phyloP scores from a whole-genome alignment of 495 filamentous ascomycete species.

The Haplographium delicatum region DNA sequence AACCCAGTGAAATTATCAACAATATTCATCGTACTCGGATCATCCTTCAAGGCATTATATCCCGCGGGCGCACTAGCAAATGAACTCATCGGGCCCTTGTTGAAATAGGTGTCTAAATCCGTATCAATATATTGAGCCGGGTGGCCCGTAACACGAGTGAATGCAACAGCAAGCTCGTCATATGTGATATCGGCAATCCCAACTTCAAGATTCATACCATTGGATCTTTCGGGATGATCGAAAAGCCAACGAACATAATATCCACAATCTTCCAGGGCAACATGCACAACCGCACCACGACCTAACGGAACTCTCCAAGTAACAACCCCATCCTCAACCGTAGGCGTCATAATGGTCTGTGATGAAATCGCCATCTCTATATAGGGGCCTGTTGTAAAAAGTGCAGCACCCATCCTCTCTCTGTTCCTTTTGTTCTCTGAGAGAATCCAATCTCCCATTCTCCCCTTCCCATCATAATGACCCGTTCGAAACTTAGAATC shows the following conservation, averaged over 20 bases:
- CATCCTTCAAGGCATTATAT: slow-evolving; percentile 35
- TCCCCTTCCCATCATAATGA: slow-evolving; percentile 52
- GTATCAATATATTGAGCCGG: slow-evolving; percentile 38
- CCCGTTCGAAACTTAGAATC: slow-evolving; percentile 41
- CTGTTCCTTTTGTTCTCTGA: slow-evolving; percentile 32
- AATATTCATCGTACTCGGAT: slow-evolving; percentile 40
- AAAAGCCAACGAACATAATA: slow-evolving; percentile 53
- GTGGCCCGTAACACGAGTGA: slow-evolving; percentile 47
- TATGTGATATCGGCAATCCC: slow-evolving; percentile 43
- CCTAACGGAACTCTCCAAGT: slow-evolving; percentile 41
- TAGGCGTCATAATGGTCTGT: slow-evolving; percentile 32
- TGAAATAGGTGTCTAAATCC: slow-evolving; percentile 38
- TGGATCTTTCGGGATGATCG: slow-evolving; percentile 41
- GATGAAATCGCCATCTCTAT: slow-evolving; percentile 43
- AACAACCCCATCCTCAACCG: slow-evolving; percentile 35
- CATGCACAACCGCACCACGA: slow-evolving; percentile 39
- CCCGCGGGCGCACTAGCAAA: slow-evolving; percentile 27
- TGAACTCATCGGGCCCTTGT: slow-evolving; percentile 12
- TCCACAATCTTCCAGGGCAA: slow-evolving; percentile 48
- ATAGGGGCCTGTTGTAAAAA: slow-evolving; percentile 50
- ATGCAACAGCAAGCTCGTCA: slow-evolving; percentile 42
- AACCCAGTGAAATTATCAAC: slow-evolving; percentile 49
- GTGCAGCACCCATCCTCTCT: slow-evolving; percentile 39
- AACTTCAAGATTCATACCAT: slow-evolving; percentile 47
- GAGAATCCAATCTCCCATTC: slow-evolving; percentile 46